Evolutionary conservation across 345 rosid genomes (phyloP), one percentile per base, ranked within the genome.

Genomic region (Eucalyptus erythrocorys): DNA sequence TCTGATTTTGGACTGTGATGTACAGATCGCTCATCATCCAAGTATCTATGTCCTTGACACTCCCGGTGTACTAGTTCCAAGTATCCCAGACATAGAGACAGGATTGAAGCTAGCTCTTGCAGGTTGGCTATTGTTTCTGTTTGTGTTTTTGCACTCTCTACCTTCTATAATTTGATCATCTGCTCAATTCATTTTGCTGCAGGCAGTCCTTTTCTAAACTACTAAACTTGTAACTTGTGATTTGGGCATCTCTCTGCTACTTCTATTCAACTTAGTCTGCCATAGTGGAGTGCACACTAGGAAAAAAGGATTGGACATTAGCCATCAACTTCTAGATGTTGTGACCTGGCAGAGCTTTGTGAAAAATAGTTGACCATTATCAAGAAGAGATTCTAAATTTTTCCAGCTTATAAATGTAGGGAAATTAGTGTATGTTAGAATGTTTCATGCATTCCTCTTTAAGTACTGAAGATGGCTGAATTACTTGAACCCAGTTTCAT

Each of bases 1-100:
- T 86, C 49, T 34, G 11, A 26, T 32, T 32, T 87, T 64, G 16
- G 37, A 24, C 89, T 22, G 42, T 88, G 76, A 50, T 85, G 57
- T 90, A 81, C 98, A 97, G 99, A 97, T 97, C 92, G 99, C 98
- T 88, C 96, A 97, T 94, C 95, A 93, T 81, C 99, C 99, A 42
- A 97, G 99, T 92, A 96, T 97, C 92, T 97, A 96, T 90, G 99
- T 97, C 86, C 93, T 96, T 34, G 99, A 97, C 92, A 93, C 98
- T 53, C 99, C 99, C 6, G 99, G 99, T 50, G 95, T 97, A 87
- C 87, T 96, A 93, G 98, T 96, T 87, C 99, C 99, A 48, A 96
- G 94, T 91, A 97, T 96, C 88, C 96, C 98, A 48, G 95, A 97
- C 89, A 91, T 96, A 27, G 99, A 97, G 90, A 96, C 97, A 45